phyloP scores from a whole-genome alignment of 192 early-diverging fungal species.

The Chytriomyces sp. region DNA sequence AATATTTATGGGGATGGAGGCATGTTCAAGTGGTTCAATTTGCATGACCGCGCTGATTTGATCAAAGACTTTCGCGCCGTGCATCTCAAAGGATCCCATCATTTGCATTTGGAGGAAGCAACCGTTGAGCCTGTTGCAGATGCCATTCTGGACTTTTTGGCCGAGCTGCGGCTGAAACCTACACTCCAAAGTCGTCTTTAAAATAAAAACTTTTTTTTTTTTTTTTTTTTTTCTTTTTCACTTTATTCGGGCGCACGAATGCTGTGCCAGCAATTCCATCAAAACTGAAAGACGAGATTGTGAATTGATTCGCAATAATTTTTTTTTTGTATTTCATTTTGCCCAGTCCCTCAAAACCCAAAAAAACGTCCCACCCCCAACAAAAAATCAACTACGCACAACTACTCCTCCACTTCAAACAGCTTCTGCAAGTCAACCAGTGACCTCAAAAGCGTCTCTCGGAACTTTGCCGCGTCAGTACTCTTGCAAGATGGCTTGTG shows the following conservation, averaged over 20 bases:
- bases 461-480: conserved; percentile 60
- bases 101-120: conserved; percentile 34
- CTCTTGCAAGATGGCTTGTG: conserved; percentile 48
- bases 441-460: conserved; percentile 62
- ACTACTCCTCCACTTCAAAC: conserved; percentile 9
- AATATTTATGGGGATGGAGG: conserved; percentile 30
- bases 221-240: neutral
- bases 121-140: conserved; percentile 10
- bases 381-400: neutral
- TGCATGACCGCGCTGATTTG: neutral
- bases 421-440: conserved; percentile 67
- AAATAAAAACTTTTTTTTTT: conserved; percentile 5
- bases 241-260: neutral
- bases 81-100: conserved; percentile 32
- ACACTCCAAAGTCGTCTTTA: neutral
- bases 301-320: neutral
- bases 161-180: neutral
- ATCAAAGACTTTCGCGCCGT: conserved; percentile 25
- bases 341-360: neutral
- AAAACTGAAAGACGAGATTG: too few relatives aligned
- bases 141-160: conserved; percentile 20
- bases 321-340: neutral
- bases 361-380: neutral
- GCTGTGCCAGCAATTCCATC: too few relatives aligned
- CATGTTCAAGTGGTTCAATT: conserved; percentile 15